Conservation (phyloP, 805 yeast genomes). For the Debaryomyces tyrocola region DNA sequence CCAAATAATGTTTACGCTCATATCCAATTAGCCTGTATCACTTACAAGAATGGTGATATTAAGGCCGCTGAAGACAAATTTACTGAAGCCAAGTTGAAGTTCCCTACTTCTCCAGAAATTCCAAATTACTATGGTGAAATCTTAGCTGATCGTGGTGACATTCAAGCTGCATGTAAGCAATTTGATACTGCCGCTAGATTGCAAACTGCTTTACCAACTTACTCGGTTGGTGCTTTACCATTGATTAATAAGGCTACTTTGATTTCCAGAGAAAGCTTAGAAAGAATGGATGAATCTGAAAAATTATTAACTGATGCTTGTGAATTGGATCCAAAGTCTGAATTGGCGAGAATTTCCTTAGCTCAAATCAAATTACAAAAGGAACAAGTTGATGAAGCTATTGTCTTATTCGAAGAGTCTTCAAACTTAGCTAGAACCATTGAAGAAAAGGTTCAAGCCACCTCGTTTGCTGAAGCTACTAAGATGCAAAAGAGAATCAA, state of each 20-base stretch:
- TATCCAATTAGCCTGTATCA: conserved; percentile 90
- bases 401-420: conserved; percentile 77
- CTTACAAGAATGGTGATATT: conserved; percentile 71
- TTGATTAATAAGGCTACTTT: conserved; percentile 85
- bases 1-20: conserved; percentile 77
- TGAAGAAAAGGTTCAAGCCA: conserved; percentile 87
- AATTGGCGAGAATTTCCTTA: conserved; percentile 83
- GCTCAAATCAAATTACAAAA: conserved; percentile 89
- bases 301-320: conserved; percentile 71
- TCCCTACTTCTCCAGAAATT: conserved; percentile 87
- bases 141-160: conserved; percentile 75
- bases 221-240: conserved; percentile 85
- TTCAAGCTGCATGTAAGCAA: conserved; percentile 71
- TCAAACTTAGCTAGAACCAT: conserved; percentile 78
- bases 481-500: conserved; percentile 81
- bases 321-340: conserved; percentile 82
- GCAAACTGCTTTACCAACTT: conserved; percentile 66
- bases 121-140: conserved; percentile 97
- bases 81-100: conserved; percentile 65
- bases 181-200: conserved; percentile 84
- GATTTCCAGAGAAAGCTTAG: conserved; percentile 54
- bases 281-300: conserved; percentile 54
- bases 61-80: conserved; percentile 65
- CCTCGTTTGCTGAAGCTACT: conserved; percentile 89
- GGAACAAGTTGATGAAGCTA: conserved; percentile 80